Conservation (phyloP, 305 asterid species). For the Fraxinus floribunda region DNA sequence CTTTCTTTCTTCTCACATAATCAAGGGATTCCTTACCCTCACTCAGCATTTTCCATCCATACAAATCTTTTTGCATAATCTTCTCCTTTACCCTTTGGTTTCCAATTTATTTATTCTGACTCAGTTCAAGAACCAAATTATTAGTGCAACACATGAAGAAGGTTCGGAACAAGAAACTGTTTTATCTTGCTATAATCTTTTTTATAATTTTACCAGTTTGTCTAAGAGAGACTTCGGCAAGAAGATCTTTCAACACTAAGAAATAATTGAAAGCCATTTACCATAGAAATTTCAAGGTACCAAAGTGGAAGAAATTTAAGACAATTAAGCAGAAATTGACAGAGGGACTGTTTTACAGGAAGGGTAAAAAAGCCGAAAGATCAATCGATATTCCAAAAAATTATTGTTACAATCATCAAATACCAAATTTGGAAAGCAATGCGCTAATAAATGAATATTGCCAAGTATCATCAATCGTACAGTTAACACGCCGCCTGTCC, state of each 20-base stretch:
- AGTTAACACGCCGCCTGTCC: conserved; percentile 22
- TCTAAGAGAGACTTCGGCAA: not conserved
- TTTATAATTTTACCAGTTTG: not conserved
- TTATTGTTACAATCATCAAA: conserved; percentile 21
- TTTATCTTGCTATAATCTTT: not conserved
- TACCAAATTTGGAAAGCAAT: conserved; percentile 24
- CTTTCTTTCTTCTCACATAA: conserved; percentile 56
- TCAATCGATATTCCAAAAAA: conserved; percentile 17
- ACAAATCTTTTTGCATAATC: conserved; percentile 11
- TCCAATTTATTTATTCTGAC: not conserved
- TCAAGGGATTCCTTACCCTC: conserved; percentile 55
- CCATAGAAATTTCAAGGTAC: not conserved
- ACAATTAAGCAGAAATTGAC: not conserved
- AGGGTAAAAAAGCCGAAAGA: not conserved
- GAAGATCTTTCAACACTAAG: not conserved
- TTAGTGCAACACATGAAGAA: not conserved
- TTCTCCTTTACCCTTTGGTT: conserved; percentile 10
- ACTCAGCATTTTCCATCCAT: conserved; percentile 24
- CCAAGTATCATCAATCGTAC: conserved; percentile 21
- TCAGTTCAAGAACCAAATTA: not conserved
- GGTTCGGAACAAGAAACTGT: not conserved
- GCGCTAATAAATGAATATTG: conserved; percentile 18
- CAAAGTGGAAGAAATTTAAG: not conserved
- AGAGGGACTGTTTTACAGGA: not conserved
- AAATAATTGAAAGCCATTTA: not conserved